Base-by-base conservation (phyloP, 768 basidiomycete species). In the Termitomyces sp. region DNA sequence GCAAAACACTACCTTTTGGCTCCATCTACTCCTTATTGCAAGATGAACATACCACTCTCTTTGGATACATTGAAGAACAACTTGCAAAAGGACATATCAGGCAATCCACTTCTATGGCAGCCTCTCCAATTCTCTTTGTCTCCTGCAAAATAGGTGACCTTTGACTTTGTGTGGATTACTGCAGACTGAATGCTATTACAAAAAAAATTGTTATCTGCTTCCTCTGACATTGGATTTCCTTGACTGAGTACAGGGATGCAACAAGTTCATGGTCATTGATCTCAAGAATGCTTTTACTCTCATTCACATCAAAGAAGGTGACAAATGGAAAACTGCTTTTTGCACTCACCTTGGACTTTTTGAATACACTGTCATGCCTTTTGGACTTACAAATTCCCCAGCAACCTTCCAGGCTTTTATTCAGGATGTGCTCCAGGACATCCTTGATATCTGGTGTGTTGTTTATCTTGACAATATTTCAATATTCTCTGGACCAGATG, bases 311-410 rank as follows among this genome's bases (percentile, higher is more conserved):
- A 65, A 67, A 4, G 66, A 71, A 14, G 76, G 76, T 0, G 68
- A 80, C 50, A 70, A 79, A 67, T 75, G 72, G 73, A 81, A 80
- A 60, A 79, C 78, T 1, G 77, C 73, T 0, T 81, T 81, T 67
- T 32, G 66, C 3, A 77, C 74, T 12, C 64, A 65, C 20, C 72
- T 72, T 40, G 70, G 79, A 0, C 67, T 65, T 5, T 80, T 74
- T 57, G 71, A 81, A 67, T 76, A 66, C 54, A 64, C 69, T 3
- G 74, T 81, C 17, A 75, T 79, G 67, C 73, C 73, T 9, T 74
- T 63, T 50, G 40, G 20, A 4, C 43, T 57, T 8, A 57, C 46
- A 12, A 57, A 57, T 10, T 9, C 56, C 32, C 43, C 56, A 2
- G 56, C 56, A 5, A 45, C 40, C 25, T 25, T 25, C 25, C 25